Base-by-base conservation (phyloP, 371 early-diverging fungal species). In the Mortierella sp. region DNA sequence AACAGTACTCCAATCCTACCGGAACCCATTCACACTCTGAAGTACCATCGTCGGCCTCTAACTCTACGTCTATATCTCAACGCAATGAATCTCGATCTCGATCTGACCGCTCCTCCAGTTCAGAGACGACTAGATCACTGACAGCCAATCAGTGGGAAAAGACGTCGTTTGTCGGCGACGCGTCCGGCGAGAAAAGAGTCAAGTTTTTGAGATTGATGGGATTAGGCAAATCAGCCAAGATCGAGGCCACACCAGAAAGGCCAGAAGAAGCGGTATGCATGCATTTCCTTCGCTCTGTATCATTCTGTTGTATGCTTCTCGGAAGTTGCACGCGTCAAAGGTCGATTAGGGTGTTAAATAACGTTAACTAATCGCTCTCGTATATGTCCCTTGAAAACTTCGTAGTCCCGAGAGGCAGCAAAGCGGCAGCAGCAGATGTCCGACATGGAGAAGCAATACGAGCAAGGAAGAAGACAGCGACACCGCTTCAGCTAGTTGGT, bases 61-160 rank as follows among this genome's bases (percentile, higher is more conserved):
- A n/a, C n/a, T n/a, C n/a, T n/a, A n/a, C n/a, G n/a, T n/a, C n/a
- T n/a, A n/a, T n/a, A n/a, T n/a, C n/a, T n/a, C n/a, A n/a, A n/a
- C n/a, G n/a, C n/a, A n/a, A n/a, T n/a, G n/a, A n/a, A n/a, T n/a
- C n/a, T n/a, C n/a, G n/a, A n/a, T 34, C 37, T 34, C 37, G 37
- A 14, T 34, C 14, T 1, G 37, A 34, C 37, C 4, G 2, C 14
- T 34, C 37, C 14, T 4, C 37, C 14, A 4, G 37, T 11, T 15
- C 56, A 27, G 24, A 56, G 11, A 41, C 54, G 37, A 19, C 51
- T 23, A 43, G 34, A 9, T 39, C 64, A 14, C 30, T 59, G 11
- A 32, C 70, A 14, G 70, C 70, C 9, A 70, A 70, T 34, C 48
- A 70, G 42, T 70, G 70, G 70, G 70, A 70, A 28, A 64, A 70